Conservation (phyloP, 2,329 filamentous ascomycete species). For the Paracorniculantispora psalliotae region DNA sequence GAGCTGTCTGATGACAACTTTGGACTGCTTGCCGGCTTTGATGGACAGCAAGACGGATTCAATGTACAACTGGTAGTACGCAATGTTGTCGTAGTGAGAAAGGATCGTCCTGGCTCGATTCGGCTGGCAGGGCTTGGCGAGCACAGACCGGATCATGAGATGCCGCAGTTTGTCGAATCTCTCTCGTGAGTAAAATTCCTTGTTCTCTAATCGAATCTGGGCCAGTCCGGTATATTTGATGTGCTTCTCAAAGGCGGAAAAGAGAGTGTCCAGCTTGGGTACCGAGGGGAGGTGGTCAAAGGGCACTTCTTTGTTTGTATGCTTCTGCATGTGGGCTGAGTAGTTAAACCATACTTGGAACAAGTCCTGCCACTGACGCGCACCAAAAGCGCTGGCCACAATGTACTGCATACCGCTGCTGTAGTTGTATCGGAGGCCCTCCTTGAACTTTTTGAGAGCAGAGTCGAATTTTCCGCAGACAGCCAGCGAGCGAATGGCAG, state of each 20-base stretch:
- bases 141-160: conserved; percentile 25
- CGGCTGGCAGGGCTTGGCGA: conserved; percentile 30
- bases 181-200: conserved; percentile 18
- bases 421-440: conserved; percentile 31
- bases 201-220: conserved; percentile 20
- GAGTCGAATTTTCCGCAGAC: conserved; percentile 31
- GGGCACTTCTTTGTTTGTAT: conserved; percentile 12
- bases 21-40: conserved; percentile 24
- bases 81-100: conserved; percentile 31
- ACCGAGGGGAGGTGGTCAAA: conserved; percentile 22
- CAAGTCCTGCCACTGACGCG: conserved; percentile 31
- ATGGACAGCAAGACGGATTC: conserved; percentile 26
- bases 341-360: conserved; percentile 35
- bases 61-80: conserved; percentile 42
- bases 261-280: conserved; percentile 26
- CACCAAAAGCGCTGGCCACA: conserved; percentile 35
- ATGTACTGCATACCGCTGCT: conserved; percentile 40
- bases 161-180: conserved; percentile 25
- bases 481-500: conserved; percentile 38
- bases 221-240: conserved; percentile 24
- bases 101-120: conserved; percentile 35
- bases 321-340: conserved; percentile 17
- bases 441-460: conserved; percentile 38
- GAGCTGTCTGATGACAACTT: conserved; percentile 28
- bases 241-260: conserved; percentile 31